Evolutionary conservation across 2,329 filamentous ascomycete genomes (phyloP).

Genomic region (Moelleriella libera): DNA sequence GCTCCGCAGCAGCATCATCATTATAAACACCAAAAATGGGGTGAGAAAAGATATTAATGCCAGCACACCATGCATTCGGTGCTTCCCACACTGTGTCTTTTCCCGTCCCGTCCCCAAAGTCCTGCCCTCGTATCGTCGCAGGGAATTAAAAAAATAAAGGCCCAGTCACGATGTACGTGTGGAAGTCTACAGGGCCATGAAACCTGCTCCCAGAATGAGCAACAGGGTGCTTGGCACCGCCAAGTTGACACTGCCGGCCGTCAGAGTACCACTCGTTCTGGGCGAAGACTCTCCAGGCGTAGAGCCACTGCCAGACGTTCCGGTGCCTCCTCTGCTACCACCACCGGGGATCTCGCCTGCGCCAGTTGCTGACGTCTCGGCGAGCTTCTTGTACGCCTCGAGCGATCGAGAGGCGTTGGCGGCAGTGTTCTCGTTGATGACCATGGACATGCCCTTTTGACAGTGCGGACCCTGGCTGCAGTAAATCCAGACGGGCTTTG

Average conservation of each 20-base stretch:
- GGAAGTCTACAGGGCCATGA: slow-evolving; percentile 23
- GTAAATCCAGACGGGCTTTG: slow-evolving; percentile 65
- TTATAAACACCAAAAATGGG: slow-evolving; percentile 4
- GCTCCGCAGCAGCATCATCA: slow-evolving; percentile 4
- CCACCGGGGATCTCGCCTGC: slow-evolving; percentile 9
- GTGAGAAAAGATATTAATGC: slow-evolving; percentile 1
- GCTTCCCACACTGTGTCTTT: no score
- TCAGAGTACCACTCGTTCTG: slow-evolving; percentile 6
- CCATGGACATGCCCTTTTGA: slow-evolving; percentile 60
- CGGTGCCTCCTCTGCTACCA: slow-evolving; percentile 5
- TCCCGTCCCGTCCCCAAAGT: background rate
- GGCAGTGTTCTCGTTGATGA: slow-evolving; percentile 53
- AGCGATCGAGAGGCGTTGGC: slow-evolving; percentile 40
- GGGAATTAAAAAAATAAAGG: no score
- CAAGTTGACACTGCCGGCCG: slow-evolving; percentile 11
- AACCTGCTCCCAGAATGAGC: slow-evolving; percentile 24
- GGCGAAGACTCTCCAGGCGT: background rate
- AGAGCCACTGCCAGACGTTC: slow-evolving; percentile 1
- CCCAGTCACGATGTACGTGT: background rate
- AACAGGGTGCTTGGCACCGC: slow-evolving; percentile 27
- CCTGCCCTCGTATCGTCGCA: no score
- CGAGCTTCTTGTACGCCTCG: slow-evolving; percentile 28
- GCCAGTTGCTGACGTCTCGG: slow-evolving; percentile 13
- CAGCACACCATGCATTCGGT: background rate
- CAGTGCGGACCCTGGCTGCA: slow-evolving; percentile 65